Evolutionary conservation across 768 basidiomycete species (phyloP), one percentile per base, ranked within the genome.

Genomic region (Termitomyces titanicus): DNA sequence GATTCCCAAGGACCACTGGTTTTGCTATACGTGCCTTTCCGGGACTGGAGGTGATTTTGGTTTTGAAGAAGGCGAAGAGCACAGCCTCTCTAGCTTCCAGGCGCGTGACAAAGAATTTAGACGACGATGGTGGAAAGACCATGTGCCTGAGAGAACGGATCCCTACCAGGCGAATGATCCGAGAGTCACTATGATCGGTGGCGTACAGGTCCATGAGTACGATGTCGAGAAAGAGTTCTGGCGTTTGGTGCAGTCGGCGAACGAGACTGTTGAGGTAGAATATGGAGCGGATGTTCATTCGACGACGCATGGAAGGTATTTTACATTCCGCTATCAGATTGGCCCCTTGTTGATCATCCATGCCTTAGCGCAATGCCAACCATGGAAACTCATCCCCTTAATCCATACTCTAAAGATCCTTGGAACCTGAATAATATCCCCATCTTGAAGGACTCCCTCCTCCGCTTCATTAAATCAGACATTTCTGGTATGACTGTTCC

Each of bases 221-320:
- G 94, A 98, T 61, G 84, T 98, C 10, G 97, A 99, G 76, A 78
- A 80, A 46, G 96, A 99, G 70, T 99, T 98, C 64, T 99, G 97
- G 97, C 81, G 94, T 33, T 80, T 99, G 48, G 94, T 98, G 10
- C 90, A 97, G 70, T 89, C 89, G 17, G 81, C 84, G 53, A 76
- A 80, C 40, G 95, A 98, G 67, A 95, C 92, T 0, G 94, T 99
- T 17, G 97, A 99, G 69, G 88, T 98, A 33, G 97, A 99, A 71
- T 99, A 99, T 67, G 97, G 97, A n/a, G 97, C 97, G 1, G 97
- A 99, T 69, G 89, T 99, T 33, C 95, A 98, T 71, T 96, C 94
- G 9, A 95, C 94, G 1, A 96, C 92, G 8, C 94, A 98, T 63
- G 96, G 96, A 71, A 98, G 94, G 94, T 95, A 70, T 29, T 44